Percentiles rank a stretch among this genome's conserved stretches.
Evolutionary conservation across 2,329 filamentous ascomycete species (phyloP).

Genomic region (Scleromitrula shiraiana): DNA sequence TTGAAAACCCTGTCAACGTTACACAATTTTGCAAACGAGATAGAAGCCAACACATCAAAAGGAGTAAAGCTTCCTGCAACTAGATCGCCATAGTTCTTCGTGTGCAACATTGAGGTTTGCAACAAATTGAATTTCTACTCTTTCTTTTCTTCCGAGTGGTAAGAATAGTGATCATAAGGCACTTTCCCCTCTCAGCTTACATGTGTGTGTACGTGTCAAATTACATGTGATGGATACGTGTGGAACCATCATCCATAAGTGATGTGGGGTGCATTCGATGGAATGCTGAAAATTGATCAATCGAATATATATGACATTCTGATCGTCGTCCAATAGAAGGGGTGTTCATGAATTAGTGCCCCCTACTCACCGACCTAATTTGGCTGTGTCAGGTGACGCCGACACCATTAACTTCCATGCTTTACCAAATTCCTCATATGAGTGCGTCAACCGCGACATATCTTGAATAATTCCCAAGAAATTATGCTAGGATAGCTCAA

Average conservation of each 20-base stretch:
- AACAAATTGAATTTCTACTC: neutral
- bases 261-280: neutral
- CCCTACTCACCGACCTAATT: no score
- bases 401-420: no score
- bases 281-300: neutral
- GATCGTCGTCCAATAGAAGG: neutral
- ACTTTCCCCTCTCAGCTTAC: neutral
- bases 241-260: neutral
- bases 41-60: neutral
- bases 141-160: constrained; percentile 2
- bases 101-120: constrained; percentile 10
- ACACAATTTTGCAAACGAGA: neutral
- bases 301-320: neutral
- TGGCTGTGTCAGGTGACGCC: no score
- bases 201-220: constrained; percentile 3
- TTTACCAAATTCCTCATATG: no score
- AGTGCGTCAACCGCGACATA: no score
- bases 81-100: neutral
- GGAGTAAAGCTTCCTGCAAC: neutral
- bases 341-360: no score
- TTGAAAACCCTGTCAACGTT: neutral
- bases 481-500: neutral
- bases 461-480: no score
- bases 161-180: neutral
- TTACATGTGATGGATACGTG: neutral